phyloP scores from a whole-genome alignment of 805 yeast genomes.

The Debaryomyces prosopidis region DNA sequence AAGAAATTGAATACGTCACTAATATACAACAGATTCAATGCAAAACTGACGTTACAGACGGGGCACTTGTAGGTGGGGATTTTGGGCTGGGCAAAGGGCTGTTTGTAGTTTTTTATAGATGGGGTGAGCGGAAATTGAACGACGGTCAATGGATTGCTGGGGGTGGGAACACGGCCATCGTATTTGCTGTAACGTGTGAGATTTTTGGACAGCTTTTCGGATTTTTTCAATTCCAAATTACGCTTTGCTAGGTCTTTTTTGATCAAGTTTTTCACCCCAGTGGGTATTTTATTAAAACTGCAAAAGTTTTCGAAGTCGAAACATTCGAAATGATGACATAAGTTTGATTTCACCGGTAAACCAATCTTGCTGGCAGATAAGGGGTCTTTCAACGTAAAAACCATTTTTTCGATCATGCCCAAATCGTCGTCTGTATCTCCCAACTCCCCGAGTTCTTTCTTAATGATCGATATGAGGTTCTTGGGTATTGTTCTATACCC shows the following conservation, averaged over 20 bases:
- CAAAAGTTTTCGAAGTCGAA: conserved; percentile 45
- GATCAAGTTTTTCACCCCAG: conserved; percentile 20
- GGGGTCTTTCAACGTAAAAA: conserved; percentile 42
- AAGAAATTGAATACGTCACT: conserved; percentile 43
- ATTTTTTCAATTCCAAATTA: conserved; percentile 15
- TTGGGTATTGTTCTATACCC: conserved; percentile 27
- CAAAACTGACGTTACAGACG: conserved; percentile 36
- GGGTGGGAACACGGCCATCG: not conserved
- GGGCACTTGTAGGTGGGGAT: conserved; percentile 41
- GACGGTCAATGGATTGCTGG: not conserved
- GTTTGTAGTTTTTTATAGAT: conserved; percentile 28
- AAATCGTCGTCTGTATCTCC: conserved; percentile 28
- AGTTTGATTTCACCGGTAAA: conserved; percentile 39
- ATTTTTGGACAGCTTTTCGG: conserved; percentile 2
- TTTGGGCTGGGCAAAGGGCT: conserved; percentile 21
- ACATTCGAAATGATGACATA: conserved; percentile 44
- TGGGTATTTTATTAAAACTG: conserved; percentile 34
- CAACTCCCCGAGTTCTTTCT: conserved; percentile 24
- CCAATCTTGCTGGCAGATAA: conserved; percentile 36
- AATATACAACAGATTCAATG: conserved; percentile 32
- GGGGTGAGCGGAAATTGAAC: not conserved
- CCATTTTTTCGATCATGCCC: conserved; percentile 35
- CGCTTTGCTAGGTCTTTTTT: conserved; percentile 27
- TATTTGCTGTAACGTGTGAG: conserved; percentile 1
- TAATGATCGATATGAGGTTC: conserved; percentile 27